Evolutionary conservation across 768 basidiomycete genomes (phyloP).

Genomic region (Boletus barrowsii): DNA sequence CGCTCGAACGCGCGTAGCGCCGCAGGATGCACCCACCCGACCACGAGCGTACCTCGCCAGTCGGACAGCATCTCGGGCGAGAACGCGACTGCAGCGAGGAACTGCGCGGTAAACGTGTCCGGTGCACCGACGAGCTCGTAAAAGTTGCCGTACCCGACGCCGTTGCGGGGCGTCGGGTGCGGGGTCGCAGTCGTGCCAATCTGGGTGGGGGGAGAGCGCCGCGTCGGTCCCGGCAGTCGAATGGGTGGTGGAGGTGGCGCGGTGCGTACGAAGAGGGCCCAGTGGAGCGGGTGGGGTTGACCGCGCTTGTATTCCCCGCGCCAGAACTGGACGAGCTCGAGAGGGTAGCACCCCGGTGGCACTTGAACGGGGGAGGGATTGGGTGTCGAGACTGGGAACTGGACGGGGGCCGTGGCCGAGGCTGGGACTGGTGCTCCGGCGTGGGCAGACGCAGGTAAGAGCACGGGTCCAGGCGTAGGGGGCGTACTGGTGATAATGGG

Average conservation of each 20-base stretch:
- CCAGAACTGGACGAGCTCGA: slow-evolving; percentile 33
- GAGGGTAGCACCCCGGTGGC: slow-evolving; percentile 15
- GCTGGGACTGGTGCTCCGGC: not conserved
- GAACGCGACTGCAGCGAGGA: slow-evolving; percentile 2
- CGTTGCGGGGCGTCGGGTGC: too few relatives aligned
- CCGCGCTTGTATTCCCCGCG: slow-evolving; percentile 13
- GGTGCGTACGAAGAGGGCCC: slow-evolving; percentile 32
- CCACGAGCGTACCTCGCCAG: slow-evolving; percentile 26
- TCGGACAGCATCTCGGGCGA: slow-evolving; percentile 9
- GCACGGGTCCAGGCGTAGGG: too few relatives aligned
- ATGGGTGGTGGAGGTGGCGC: not conserved
- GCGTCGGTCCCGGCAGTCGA: too few relatives aligned
- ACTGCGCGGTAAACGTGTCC: slow-evolving; percentile 24
- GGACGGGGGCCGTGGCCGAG: not conserved
- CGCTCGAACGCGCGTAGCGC: slow-evolving; percentile 16
- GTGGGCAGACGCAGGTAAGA: too few relatives aligned
- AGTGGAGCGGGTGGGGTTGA: slow-evolving; percentile 20
- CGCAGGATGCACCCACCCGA: slow-evolving; percentile 21
- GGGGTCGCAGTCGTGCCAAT: too few relatives aligned
- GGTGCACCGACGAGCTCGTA: slow-evolving; percentile 27
- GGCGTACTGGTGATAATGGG: too few relatives aligned
- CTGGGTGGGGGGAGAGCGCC: too few relatives aligned
- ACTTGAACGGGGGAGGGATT: slow-evolving; percentile 9
- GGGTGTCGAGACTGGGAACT: not conserved
- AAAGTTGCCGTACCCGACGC: slow-evolving; percentile 15